Evolutionary conservation across 1,284 basidiomycete species (phyloP).

Genomic region (Waitea zeae): DNA sequence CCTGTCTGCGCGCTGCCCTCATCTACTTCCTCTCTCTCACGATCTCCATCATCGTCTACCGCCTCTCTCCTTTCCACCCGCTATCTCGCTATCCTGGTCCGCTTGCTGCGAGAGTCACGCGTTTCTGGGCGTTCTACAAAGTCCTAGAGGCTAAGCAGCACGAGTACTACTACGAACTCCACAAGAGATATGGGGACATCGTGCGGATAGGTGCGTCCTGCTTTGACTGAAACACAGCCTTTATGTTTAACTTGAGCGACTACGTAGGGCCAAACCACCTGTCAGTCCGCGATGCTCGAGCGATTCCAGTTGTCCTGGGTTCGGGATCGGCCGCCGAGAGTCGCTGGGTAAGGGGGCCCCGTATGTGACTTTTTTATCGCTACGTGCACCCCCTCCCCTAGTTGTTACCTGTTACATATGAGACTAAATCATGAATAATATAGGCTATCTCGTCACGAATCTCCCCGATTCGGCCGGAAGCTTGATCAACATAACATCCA

Average conservation of each 20-base stretch:
- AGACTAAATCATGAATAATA: neutral
- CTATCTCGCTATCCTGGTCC: slow-evolving; percentile 15
- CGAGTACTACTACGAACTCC: slow-evolving; percentile 10
- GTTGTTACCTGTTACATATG: neutral
- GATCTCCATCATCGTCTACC: slow-evolving; percentile 10
- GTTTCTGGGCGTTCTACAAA: slow-evolving; percentile 10
- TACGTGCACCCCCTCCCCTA: too few species aligned
- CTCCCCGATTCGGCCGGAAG: neutral
- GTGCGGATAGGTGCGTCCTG: slow-evolving; percentile 13
- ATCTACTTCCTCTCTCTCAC: too few species aligned
- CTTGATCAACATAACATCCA: slow-evolving; percentile 16
- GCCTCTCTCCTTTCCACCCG: slow-evolving; percentile 15
- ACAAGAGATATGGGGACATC: slow-evolving; percentile 13
- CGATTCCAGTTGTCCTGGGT: slow-evolving; percentile 9
- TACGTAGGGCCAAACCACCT: slow-evolving; percentile 12
- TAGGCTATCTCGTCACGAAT: too few species aligned
- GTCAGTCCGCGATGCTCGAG: slow-evolving; percentile 9
- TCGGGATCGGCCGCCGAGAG: slow-evolving; percentile 5
- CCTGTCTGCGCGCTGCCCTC: too few species aligned
- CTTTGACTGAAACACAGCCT: neutral
- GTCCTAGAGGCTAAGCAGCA: slow-evolving; percentile 11
- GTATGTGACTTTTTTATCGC: neutral
- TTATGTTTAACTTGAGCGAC: neutral
- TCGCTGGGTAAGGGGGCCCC: slow-evolving; percentile 1
- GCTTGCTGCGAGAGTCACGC: slow-evolving; percentile 9